Evolutionary conservation across 441 rosid genomes (phyloP), one percentile per base, ranked within the genome.

Genomic region (Arabidopsis lyrata): DNA sequence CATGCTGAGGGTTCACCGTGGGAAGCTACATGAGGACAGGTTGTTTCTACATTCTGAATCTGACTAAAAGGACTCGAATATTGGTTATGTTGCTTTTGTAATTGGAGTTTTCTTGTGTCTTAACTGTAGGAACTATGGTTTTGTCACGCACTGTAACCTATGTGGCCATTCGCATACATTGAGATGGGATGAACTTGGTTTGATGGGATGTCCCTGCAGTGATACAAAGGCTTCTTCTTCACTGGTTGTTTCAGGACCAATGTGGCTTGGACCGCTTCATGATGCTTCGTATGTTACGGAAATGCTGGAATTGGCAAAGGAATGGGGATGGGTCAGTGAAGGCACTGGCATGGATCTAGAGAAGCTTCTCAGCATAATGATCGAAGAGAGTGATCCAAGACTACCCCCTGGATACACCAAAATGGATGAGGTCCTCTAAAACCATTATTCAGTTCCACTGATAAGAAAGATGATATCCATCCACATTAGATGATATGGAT

Each of bases 251-350:
- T 88, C 96, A 0, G 97, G 99, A 52, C 97, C 99, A 44, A 44
- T 95, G 50, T 95, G 97, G 97, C 87, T 84, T 39, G 97, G 97
- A 68, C 90, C 97, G 44, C 96, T 95, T 77, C 99, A 92, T 57
- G 77, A 80, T 22, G 82, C 81, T 32, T 45, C 85, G 18, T 86
- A 86, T 77, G 74, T 89, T 13, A 79, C 69, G 16, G 87, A 88
- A 20, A 90, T 95, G 93, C 67, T 82, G 75, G 81, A 78, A 47
- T 76, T 91, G 78, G 95, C 96, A 4, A 77, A 83, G 74, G 75
- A 86, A 60, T 83, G 90, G 90, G 93, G 86, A 75, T 94, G 97
- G 97, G 66, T 86, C n/a, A 79, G 90, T 57, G 67, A 87, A 73
- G 90, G 50, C 50, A 38, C 29, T 4, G 93, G 86, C 74, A 73